Evolutionary conservation across 2,329 filamentous ascomycete species (phyloP), one percentile per base, ranked within the genome.

Genomic region (Talaromyces funiculosus): DNA sequence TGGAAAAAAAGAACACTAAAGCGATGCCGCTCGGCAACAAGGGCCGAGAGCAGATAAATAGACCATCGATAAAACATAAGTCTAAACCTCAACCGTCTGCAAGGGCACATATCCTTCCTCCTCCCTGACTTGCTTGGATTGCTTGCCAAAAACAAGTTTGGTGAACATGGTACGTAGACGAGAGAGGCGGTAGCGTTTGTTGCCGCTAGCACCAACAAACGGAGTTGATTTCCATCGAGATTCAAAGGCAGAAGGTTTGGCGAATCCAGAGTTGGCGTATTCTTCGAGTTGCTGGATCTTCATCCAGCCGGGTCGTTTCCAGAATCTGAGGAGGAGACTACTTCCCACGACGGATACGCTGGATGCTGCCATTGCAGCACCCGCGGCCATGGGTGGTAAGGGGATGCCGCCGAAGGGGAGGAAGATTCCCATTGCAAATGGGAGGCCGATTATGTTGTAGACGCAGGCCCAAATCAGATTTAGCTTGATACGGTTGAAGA

Each of bases 391-490:
- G 24, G 94, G 92, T 67, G 96, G 94, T 65, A 97, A 80, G 70
- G 79, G 78, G 68, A 92, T 87, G 63, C 90, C 84, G 33, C 93
- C 94, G 66, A 96, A 86, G 0, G 94, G 93, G 4, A 99, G 80
- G 79, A 97, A 95, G 68, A 97, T 78, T 24, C 94, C 94, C 94
- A 97, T 97, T 42, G 94, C 94, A 68, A 99, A 95, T 2, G 94
- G 94, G 14, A 99, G 81, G 1, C 94, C 94, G 63, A 97, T 78
- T 53, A 91, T 64, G 74, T 99, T 99, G 82, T 99, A 99, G 64
- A 91, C 78, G 73, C 92, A 97, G 0, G 92, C 92, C 90, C 94
- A 97, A 2, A 87, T 80, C 2, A 99, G 82, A 74, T 99, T 99
- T 67, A 96, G 76, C 80, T 95, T 96, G 80, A 99, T 99, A 65